Conservation (phyloP, 2,329 filamentous ascomycete genomes). For the Aureobasidium sp. region DNA sequence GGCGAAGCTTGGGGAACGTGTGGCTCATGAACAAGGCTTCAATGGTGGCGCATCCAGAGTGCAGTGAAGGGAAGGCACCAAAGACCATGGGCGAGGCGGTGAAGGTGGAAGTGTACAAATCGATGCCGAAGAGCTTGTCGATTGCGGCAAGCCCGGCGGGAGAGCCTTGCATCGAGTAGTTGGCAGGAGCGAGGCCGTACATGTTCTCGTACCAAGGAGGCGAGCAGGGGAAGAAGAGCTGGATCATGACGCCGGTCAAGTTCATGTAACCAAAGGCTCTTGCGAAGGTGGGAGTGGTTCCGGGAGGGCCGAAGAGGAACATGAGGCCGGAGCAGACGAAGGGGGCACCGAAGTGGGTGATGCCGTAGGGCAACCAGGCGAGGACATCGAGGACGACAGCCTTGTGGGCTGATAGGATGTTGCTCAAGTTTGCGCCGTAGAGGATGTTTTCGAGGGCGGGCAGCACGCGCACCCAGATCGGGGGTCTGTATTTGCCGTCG, state of each 20-base stretch:
- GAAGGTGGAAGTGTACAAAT: constrained; percentile 89
- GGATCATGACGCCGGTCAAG: constrained; percentile 75
- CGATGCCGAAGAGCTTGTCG: constrained; percentile 80
- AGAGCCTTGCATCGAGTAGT: constrained; percentile 83
- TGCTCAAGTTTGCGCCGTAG: constrained; percentile 91
- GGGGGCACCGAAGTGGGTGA: constrained; percentile 82
- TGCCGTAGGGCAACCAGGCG: constrained; percentile 87
- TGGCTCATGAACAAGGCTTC: constrained; percentile 90
- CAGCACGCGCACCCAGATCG: constrained; percentile 91
- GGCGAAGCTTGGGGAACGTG: constrained; percentile 74
- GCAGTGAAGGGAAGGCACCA: constrained; percentile 87
- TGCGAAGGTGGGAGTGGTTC: constrained; percentile 75
- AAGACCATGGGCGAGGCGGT: constrained; percentile 86
- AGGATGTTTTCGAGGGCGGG: constrained; percentile 93
- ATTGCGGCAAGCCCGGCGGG: constrained; percentile 83
- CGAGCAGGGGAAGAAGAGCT: constrained; percentile 85
- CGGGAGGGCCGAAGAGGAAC: constrained; percentile 82
- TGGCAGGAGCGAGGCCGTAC: constrained; percentile 81
- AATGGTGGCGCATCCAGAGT: constrained; percentile 80
- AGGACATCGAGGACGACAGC: constrained; percentile 74
- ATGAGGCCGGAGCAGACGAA: constrained; percentile 68
- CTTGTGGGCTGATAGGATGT: constrained; percentile 86
- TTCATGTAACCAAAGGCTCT: constrained; percentile 89
- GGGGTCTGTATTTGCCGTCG: constrained; percentile 75
- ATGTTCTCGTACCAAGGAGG: constrained; percentile 96